These are phyloP conservation scores for Asterophora parasitica DNA, from an alignment of 768 basidiomycete genomes.

Conservation along the genomic window DNA sequence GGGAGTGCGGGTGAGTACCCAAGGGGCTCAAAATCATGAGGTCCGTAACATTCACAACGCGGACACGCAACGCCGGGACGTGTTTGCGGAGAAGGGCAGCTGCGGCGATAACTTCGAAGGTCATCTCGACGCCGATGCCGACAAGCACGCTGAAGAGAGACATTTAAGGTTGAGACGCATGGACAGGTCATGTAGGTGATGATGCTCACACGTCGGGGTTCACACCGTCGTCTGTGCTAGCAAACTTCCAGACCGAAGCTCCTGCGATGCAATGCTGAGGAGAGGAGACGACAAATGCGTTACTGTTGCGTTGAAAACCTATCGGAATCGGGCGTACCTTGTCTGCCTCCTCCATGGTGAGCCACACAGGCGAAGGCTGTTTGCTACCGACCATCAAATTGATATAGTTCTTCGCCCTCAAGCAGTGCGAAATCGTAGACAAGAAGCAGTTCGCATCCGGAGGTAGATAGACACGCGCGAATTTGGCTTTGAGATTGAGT, in stretches of 20 bases:
- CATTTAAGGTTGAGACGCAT: constrained; percentile 1
- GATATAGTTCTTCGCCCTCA: constrained; percentile 80
- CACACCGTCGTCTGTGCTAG: constrained; percentile 66
- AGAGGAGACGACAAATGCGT: background rate
- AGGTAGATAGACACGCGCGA: constrained; percentile 77
- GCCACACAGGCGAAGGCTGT: constrained; percentile 75
- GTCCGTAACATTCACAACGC: constrained; percentile 88
- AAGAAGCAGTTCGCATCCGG: constrained; percentile 90
- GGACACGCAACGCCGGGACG: constrained; percentile 69
- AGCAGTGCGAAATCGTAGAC: constrained; percentile 78
- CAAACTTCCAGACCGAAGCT: constrained; percentile 82
- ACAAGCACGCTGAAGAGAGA: constrained; percentile 64
- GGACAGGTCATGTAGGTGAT: background rate
- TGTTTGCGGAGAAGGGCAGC: constrained; percentile 71
- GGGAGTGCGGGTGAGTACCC: constrained; percentile 75
- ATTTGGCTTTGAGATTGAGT: constrained; percentile 67
- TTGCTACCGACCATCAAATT: constrained; percentile 90
- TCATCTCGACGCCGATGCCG: constrained; percentile 84
- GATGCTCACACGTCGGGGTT: constrained; percentile 62
- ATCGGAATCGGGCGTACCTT: no score
- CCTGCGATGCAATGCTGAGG: constrained; percentile 78
- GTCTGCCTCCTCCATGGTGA: constrained; percentile 72
- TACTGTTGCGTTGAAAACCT: background rate
- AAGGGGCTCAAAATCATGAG: constrained; percentile 71
- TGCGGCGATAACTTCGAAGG: constrained; percentile 85